These are phyloP conservation scores for Trypanosoma cruzi DNA, from an alignment of 208 protist genomes.

Conservation along the genomic window DNA sequence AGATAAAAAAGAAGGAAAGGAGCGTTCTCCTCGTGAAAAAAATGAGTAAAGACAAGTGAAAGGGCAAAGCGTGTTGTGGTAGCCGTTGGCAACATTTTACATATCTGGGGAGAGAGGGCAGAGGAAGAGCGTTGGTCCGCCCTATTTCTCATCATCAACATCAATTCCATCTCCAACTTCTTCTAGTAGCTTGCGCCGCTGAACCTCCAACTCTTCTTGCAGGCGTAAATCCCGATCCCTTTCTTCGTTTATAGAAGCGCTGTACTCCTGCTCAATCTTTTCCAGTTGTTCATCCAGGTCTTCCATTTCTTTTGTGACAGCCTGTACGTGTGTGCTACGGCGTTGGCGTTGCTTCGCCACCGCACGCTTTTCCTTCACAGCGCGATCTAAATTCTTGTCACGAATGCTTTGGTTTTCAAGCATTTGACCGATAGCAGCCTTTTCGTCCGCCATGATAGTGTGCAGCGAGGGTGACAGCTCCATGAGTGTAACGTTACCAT, in stretches of 20 bases:
- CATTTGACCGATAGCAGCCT: conserved; percentile 86
- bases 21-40: not conserved
- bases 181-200: conserved; percentile 63
- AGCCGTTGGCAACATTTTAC: not conserved
- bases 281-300: conserved; percentile 53
- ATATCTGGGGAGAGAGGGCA: not conserved
- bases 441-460: conserved; percentile 85
- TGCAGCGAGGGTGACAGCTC: conserved; percentile 93
- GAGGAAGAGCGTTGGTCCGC: not conserved
- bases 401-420: conserved; percentile 94
- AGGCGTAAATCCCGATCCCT: conserved; percentile 36
- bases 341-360: conserved; percentile 65
- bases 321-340: conserved; percentile 63
- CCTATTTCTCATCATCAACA: conserved; percentile 35
- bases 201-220: conserved; percentile 48
- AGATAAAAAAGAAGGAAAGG: not conserved
- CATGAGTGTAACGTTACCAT: conserved; percentile 94
- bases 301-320: conserved; percentile 31
- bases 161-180: conserved; percentile 85
- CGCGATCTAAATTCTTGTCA: conserved; percentile 94
- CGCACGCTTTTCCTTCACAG: conserved; percentile 80
- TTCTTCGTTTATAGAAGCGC: conserved; percentile 46
- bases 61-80: not conserved
- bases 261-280: conserved; percentile 53
- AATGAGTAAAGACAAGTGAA: not conserved